Evolutionary conservation across 805 yeast species (phyloP).

Genomic region (Teunomyces gatunensis): DNA sequence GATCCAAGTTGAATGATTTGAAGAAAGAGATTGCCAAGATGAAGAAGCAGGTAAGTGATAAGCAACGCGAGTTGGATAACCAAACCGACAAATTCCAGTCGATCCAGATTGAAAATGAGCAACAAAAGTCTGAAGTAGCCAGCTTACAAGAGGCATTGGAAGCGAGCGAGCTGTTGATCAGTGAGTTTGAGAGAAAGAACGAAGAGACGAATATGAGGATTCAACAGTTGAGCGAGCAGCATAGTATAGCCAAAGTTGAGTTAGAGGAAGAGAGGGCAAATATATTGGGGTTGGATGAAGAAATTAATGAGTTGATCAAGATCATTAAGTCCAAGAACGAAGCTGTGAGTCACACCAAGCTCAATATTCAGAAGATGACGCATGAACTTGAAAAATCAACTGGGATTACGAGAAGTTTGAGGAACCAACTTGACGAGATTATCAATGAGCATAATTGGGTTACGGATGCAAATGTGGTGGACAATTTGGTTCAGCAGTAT

Average conservation of each 20-base stretch:
- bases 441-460: slow-evolving; percentile 71
- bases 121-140: slow-evolving; percentile 54
- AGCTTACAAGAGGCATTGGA: slow-evolving; percentile 41
- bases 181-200: slow-evolving; percentile 17
- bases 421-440: slow-evolving; percentile 42
- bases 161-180: slow-evolving; percentile 31
- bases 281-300: slow-evolving; percentile 71
- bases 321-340: slow-evolving; percentile 45
- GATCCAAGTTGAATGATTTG: slow-evolving; percentile 69
- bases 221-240: slow-evolving; percentile 17
- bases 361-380: slow-evolving; percentile 51
- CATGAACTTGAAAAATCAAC: slow-evolving; percentile 55
- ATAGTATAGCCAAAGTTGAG: slow-evolving; percentile 21
- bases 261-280: slow-evolving; percentile 57
- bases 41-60: slow-evolving; percentile 31
- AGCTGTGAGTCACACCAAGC: slow-evolving; percentile 43
- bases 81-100: slow-evolving; percentile 58
- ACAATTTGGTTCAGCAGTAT: slow-evolving; percentile 56
- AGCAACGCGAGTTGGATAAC: slow-evolving; percentile 42
- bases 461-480: slow-evolving; percentile 56
- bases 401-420: slow-evolving; percentile 33
- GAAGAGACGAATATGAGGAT: slow-evolving; percentile 15
- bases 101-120: slow-evolving; percentile 69
- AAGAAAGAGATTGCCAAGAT: slow-evolving; percentile 47
- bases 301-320: slow-evolving; percentile 57